phyloP scores from a whole-genome alignment of 768 basidiomycete genomes.

The Pisolithus albus region DNA sequence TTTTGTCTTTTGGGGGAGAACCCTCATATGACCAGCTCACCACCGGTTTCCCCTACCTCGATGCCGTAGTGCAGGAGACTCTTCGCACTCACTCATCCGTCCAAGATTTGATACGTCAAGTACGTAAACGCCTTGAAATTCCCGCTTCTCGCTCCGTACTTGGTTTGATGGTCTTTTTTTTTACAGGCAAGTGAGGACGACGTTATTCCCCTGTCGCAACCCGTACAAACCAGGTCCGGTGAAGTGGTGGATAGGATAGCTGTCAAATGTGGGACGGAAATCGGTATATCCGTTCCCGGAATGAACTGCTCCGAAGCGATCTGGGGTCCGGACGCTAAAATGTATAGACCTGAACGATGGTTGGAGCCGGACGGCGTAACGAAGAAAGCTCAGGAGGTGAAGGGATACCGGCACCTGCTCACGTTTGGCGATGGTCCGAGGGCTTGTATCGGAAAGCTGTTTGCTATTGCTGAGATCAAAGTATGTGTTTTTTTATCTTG shows the following conservation, averaged over 20 bases:
- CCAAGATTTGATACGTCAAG: conserved; percentile 8
- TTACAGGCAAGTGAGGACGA: conserved; percentile 42
- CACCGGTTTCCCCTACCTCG: conserved; percentile 46
- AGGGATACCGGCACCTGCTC: too few relatives aligned
- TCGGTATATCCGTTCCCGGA: conserved; percentile 30
- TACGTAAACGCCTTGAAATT: not conserved
- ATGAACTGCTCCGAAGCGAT: too few relatives aligned
- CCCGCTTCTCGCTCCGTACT: too few relatives aligned
- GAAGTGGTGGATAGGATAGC: conserved; percentile 32
- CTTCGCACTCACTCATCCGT: conserved; percentile 38
- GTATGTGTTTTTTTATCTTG: too few relatives aligned
- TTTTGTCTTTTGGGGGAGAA: conserved; percentile 36
- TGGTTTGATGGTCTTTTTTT: too few relatives aligned
- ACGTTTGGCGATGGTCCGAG: too few relatives aligned
- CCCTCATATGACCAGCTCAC: conserved; percentile 50
- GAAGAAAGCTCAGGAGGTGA: too few relatives aligned
- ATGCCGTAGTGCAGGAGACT: conserved; percentile 41
- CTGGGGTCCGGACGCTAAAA: too few relatives aligned
- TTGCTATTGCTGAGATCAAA: too few relatives aligned
- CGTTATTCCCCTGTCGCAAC: conserved; percentile 47
- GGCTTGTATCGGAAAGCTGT: too few relatives aligned
- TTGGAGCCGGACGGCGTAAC: too few relatives aligned
- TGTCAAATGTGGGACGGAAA: conserved; percentile 41
- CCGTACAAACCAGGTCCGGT: conserved; percentile 39
- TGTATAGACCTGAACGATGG: too few relatives aligned